Evolutionary conservation across 805 yeast species (phyloP).

Genomic region (Saturnispora sekii): DNA sequence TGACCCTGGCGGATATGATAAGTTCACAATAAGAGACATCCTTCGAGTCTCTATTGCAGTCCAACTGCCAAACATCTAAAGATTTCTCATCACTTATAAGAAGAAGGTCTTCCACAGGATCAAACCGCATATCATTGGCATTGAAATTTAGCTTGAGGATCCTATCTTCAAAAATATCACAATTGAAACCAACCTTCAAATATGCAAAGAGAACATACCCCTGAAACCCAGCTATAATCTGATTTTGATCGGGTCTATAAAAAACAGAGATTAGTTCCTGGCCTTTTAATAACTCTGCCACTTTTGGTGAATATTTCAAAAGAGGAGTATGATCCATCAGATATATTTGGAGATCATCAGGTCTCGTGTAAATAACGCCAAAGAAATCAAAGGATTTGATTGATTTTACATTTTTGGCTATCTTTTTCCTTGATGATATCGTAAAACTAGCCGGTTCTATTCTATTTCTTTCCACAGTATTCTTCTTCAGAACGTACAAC

Average conservation of each 20-base stretch:
- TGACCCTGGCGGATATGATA: constrained; percentile 1
- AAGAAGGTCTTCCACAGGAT: background rate
- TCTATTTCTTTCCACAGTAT: background rate
- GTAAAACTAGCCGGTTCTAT: background rate
- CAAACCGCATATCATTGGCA: background rate
- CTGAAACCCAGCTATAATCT: constrained; percentile 1
- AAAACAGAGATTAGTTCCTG: background rate
- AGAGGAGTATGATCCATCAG: background rate
- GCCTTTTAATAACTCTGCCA: background rate
- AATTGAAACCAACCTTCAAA: constrained; percentile 1
- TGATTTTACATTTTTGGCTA: background rate
- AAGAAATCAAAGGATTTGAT: constrained; percentile 1
- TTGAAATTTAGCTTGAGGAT: constrained; percentile 5
- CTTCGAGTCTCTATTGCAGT: constrained; percentile 5
- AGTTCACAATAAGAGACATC: constrained; percentile 5
- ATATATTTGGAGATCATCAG: constrained; percentile 1
- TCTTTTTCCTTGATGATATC: background rate
- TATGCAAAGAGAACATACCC: constrained; percentile 1
- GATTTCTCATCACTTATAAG: background rate
- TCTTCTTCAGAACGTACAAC: background rate
- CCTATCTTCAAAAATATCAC: constrained; percentile 8
- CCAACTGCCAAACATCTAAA: constrained; percentile 7
- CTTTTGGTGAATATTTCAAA: background rate
- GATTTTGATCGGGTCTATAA: constrained; percentile 6
- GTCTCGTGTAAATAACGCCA: constrained; percentile 4